These are phyloP conservation scores for Chernovozyma aurita DNA, from an alignment of 1,139 yeast genomes.

Conservation along the genomic window DNA sequence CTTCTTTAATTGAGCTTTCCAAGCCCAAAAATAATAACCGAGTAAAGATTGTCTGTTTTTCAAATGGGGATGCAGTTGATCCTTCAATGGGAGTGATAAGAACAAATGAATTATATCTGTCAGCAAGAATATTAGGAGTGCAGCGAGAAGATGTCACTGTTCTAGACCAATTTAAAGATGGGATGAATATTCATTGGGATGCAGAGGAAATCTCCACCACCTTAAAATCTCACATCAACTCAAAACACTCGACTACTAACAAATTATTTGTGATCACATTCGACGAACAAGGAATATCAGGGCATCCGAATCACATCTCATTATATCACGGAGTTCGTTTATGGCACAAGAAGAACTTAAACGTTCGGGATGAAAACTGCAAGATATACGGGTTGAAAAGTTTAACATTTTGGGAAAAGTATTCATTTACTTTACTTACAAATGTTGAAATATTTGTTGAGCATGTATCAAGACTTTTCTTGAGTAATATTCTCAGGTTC, in stretches of 20 bases:
- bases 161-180: constrained; percentile 58
- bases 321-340: constrained; percentile 51
- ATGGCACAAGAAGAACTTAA: constrained; percentile 18
- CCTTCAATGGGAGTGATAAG: constrained; percentile 69
- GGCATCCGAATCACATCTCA: constrained; percentile 81
- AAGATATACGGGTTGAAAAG: constrained; percentile 39
- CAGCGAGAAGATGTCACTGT: constrained; percentile 39
- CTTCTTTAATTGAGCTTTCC: constrained; percentile 56
- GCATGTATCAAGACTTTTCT: constrained; percentile 26
- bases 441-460: constrained; percentile 40
- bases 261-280: constrained; percentile 63
- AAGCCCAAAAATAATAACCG: constrained; percentile 47
- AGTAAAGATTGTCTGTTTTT: constrained; percentile 64
- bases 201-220: constrained; percentile 31
- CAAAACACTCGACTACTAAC: constrained; percentile 3
- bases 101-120: constrained; percentile 50
- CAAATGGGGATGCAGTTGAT: constrained; percentile 64
- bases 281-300: constrained; percentile 78
- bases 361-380: not conserved
- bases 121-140: constrained; percentile 59
- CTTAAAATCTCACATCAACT: constrained; percentile 17
- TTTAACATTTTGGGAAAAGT: constrained; percentile 46
- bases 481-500: constrained; percentile 30
- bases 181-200: constrained; percentile 72
- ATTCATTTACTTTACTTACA: constrained; percentile 46